Conservation (phyloP, 805 yeast species). For the Yarrowia alimentaria region DNA sequence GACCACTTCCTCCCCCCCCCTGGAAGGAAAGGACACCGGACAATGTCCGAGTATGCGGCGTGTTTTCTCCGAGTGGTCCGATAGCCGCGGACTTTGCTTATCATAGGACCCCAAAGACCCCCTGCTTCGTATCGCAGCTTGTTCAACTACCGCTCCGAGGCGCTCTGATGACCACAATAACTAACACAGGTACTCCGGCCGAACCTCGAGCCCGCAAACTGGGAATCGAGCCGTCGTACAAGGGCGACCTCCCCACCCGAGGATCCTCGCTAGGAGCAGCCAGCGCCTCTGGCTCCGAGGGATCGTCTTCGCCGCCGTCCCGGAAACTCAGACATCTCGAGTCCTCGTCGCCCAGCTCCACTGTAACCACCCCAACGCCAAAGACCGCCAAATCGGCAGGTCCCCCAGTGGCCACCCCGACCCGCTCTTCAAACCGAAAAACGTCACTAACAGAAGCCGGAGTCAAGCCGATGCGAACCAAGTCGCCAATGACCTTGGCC, state of each 20-base stretch:
- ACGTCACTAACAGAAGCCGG: conserved; percentile 13
- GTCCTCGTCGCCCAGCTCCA: not conserved
- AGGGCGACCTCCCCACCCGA: conserved; percentile 10
- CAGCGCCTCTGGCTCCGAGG: conserved; percentile 2
- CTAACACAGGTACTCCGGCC: not conserved
- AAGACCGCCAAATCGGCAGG: not conserved
- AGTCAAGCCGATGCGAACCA: conserved; percentile 1
- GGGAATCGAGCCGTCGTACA: conserved; percentile 17
- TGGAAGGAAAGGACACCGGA: too few species aligned
- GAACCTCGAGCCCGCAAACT: conserved; percentile 12
- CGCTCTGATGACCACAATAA: conserved; percentile 1
- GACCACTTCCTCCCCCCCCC: too few species aligned
- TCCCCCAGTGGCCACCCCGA: not conserved
- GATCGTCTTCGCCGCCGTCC: conserved; percentile 1
- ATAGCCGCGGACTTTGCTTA: too few species aligned
- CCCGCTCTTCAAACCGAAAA: not conserved
- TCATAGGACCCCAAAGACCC: too few species aligned
- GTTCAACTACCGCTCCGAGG: too few species aligned
- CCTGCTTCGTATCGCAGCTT: too few species aligned
- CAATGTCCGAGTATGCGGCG: too few species aligned
- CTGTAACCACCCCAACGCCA: not conserved
- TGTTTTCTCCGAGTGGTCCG: too few species aligned
- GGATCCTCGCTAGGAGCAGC: not conserved
- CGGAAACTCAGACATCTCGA: not conserved
- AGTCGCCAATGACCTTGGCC: not conserved